Conservation (phyloP, 139 green algal species). For the Tetraselmis chui region DNA sequence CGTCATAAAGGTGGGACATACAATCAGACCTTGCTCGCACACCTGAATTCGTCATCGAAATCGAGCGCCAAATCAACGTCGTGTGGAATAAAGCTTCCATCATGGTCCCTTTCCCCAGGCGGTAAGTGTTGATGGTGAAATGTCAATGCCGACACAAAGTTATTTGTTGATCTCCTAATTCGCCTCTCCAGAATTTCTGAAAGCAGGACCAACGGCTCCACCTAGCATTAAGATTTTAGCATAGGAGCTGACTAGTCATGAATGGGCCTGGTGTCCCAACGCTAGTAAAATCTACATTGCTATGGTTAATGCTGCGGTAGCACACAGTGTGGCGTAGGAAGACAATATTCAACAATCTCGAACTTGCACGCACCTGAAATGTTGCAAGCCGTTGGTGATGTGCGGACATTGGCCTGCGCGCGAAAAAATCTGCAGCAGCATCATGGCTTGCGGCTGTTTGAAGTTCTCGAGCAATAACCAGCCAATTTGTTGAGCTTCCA, state of each 20-base stretch:
- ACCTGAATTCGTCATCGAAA: background rate
- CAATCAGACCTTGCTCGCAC: no score
- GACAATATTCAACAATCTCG: background rate
- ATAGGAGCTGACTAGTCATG: no score
- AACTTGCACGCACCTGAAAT: background rate
- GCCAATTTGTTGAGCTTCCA: background rate
- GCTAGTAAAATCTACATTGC: no score
- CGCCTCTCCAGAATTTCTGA: background rate
- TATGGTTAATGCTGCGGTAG: no score
- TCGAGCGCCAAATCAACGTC: background rate
- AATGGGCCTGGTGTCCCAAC: no score
- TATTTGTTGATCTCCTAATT: background rate
- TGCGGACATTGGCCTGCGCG: background rate
- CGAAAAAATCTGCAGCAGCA: background rate
- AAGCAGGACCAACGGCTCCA: background rate
- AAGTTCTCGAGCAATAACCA: background rate
- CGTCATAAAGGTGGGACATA: no score
- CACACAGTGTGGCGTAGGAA: no score
- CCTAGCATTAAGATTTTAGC: no score
- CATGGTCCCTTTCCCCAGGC: background rate
- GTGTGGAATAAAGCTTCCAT: no score
- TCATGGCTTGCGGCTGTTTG: background rate
- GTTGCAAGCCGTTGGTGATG: background rate
- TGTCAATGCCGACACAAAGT: background rate
- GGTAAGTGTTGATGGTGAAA: background rate